Base-by-base conservation (phyloP, 1,284 basidiomycete genomes). In the Papiliotrema nemorosa region DNA sequence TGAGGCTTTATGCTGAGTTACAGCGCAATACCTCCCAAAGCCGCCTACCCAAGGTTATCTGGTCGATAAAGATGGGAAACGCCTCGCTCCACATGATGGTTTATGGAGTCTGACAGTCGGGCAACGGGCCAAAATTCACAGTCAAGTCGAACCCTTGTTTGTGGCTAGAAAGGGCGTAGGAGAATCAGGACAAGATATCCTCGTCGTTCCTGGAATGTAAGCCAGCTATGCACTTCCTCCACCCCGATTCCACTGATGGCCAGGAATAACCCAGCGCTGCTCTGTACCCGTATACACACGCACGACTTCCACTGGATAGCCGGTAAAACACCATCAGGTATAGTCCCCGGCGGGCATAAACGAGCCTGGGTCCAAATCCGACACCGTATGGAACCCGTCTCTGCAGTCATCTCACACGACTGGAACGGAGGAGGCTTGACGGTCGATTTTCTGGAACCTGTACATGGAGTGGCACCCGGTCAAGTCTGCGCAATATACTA, bases 21-120 rank as follows among this genome's bases (percentile, higher is more conserved):
- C 56, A 93, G 90, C 85, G 2, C 81, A 86, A 47, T 97, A 97
- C 64, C 80, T 94, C 10, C 70, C 79, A 0, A 80, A 85, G 0
- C 79, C 80, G 0, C 81, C 83, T 0, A 87, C 88, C 0, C 77
- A 79, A 2, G 73, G 73, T 0, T 58, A 66, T 38, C 85, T 97
- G 9, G 74, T 90, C 36, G 78, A 84, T 46, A 66, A 82, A 0
- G 80, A 79, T 0, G 85, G 85, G 5, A 74, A 78, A 27, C 65
- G 75, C 1, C 47, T 90, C 0, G 85, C 82, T 1, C 58, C 71
- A 25, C 94, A 97, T 66, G 56, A 78, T 1, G 94, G 94, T 0
- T 71, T 93, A 0, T 93, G 90, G 84, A 81, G 80, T n/a, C 89
- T 84, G 58, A 97, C 93, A 0, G 85, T 97, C 31, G 94, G 94